These are phyloP conservation scores for Atalantia buxifolia DNA, from an alignment of 345 rosid genomes.

Conservation along the genomic window DNA sequence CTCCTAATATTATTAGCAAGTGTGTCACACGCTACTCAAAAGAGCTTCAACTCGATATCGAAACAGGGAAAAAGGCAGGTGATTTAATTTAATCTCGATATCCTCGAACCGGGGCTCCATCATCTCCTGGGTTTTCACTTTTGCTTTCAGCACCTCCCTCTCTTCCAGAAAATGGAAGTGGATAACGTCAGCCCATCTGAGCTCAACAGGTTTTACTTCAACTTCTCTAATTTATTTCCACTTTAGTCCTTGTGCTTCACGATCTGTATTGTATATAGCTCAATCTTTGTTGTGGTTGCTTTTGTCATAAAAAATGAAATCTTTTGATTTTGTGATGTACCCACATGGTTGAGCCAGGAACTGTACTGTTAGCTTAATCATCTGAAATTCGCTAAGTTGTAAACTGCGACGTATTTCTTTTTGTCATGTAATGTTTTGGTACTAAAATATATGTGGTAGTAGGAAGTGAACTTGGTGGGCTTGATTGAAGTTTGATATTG, in stretches of 20 bases:
- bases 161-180: slow-evolving; percentile 30
- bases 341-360: background rate
- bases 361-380: background rate
- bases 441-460: background rate
- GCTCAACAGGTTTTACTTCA: slow-evolving; percentile 35
- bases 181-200: slow-evolving; percentile 24
- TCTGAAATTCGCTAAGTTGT: background rate
- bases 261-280: background rate
- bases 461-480: background rate
- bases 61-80: background rate
- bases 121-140: background rate
- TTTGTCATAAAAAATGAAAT: background rate
- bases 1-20: background rate
- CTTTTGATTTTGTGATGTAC: background rate
- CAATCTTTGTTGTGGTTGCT: background rate
- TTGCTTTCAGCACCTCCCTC: background rate
- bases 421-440: background rate
- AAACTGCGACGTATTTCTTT: background rate
- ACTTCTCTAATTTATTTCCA: slow-evolving; percentile 5
- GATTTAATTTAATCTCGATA: slow-evolving; percentile 2
- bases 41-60: background rate
- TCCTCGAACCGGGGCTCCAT: background rate
- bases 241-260: background rate
- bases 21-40: slow-evolving; percentile 6
- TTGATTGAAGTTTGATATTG: background rate